Evolutionary conservation across 2,329 filamentous ascomycete genomes (phyloP).

Genomic region (Colletotrichum salicis): DNA sequence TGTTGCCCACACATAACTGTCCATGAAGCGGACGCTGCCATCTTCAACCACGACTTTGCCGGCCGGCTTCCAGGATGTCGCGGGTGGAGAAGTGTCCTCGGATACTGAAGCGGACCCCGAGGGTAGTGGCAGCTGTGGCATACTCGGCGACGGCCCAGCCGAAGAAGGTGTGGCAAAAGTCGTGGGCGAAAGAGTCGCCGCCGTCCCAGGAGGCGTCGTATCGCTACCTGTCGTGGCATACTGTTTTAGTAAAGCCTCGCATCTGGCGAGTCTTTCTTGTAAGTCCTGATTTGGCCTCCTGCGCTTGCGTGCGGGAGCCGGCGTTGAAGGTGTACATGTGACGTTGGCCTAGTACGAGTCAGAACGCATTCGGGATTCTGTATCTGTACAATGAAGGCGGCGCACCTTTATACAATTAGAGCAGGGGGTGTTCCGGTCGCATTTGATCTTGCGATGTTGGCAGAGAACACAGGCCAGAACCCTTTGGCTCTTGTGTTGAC

Average conservation of each 20-base stretch:
- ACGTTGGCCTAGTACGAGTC: constrained; percentile 61
- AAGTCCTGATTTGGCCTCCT: constrained; percentile 70
- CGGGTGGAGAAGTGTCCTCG: constrained; percentile 37
- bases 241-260: constrained; percentile 67
- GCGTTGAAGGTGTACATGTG: constrained; percentile 68
- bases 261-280: constrained; percentile 68
- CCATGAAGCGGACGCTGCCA: constrained; percentile 66
- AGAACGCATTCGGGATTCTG: constrained; percentile 8
- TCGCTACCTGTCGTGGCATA: constrained; percentile 55
- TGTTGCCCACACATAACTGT: constrained; percentile 64
- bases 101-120: constrained; percentile 36
- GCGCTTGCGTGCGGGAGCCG: constrained; percentile 68
- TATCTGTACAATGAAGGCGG: constrained; percentile 16
- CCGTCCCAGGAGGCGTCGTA: constrained; percentile 36
- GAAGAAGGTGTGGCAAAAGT: constrained; percentile 26
- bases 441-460: constrained; percentile 72
- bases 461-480: constrained; percentile 67
- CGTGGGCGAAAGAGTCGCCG: constrained; percentile 20
- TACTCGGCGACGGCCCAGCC: constrained; percentile 24
- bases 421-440: constrained; percentile 68
- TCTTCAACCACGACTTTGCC: constrained; percentile 68
- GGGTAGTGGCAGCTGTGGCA: constrained; percentile 35
- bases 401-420: constrained; percentile 69
- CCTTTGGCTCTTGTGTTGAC: constrained; percentile 52
- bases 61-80: constrained; percentile 53